phyloP scores from a whole-genome alignment of 2,329 filamentous ascomycete species.

The Beauveria asiatica region DNA sequence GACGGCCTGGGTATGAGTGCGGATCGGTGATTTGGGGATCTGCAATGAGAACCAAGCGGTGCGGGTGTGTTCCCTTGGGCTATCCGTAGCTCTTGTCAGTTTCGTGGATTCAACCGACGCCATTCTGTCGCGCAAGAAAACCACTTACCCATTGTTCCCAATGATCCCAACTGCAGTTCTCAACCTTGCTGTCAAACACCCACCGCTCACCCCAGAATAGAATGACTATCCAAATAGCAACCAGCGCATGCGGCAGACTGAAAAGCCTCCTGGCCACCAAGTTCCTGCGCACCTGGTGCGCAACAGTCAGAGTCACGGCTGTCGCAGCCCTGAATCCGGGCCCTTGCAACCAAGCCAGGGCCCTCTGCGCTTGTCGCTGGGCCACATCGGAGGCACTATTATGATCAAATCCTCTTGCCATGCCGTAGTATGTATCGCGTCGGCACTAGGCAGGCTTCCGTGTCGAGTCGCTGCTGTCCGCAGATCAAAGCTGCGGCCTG shows the following conservation, averaged over 20 bases:
- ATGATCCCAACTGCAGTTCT: constrained; percentile 67
- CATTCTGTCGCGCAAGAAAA: background rate
- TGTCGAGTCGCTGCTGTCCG: background rate
- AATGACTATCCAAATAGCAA: constrained; percentile 65
- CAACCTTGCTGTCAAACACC: constrained; percentile 62
- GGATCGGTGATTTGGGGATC: constrained; percentile 90
- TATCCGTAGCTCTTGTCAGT: constrained; percentile 29
- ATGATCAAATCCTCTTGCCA: constrained; percentile 13
- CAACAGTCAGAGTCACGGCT: constrained; percentile 20
- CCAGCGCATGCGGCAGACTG: constrained; percentile 58
- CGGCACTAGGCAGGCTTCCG: background rate
- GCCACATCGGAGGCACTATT: constrained; percentile 17
- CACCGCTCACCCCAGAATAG: constrained; percentile 81
- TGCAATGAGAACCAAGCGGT: constrained; percentile 76
- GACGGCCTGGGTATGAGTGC: constrained; percentile 84
- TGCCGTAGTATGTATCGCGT: background rate
- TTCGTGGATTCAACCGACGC: background rate
- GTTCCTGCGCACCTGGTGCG: constrained; percentile 30
- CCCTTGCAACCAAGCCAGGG: constrained; percentile 35
- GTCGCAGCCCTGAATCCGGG: constrained; percentile 30
- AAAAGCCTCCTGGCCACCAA: constrained; percentile 43
- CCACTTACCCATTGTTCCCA: constrained; percentile 87
- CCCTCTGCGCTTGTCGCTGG: constrained; percentile 20
- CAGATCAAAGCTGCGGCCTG: background rate
- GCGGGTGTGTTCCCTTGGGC: constrained; percentile 70